Base-by-base conservation (phyloP, 352 stramenopile species). In the Globisporangium alternatum region DNA sequence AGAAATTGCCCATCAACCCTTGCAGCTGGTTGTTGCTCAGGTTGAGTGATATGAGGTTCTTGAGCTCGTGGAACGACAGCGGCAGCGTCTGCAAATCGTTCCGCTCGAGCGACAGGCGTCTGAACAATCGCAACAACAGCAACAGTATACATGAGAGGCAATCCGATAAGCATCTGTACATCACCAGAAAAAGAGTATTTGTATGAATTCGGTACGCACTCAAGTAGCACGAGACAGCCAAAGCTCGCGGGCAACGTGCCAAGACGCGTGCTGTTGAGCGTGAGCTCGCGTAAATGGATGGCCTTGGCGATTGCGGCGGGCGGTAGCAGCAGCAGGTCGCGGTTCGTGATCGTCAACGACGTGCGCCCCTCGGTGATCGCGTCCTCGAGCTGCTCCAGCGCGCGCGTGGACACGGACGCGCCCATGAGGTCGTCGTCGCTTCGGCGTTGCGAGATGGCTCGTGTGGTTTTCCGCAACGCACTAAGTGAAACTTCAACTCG, bases 61-160 rank as follows among this genome's bases (percentile, higher is more conserved):
- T 41, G 5, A 89, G 68, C 30, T 83, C 69, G 28, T 78, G 67
- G 44, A 89, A 85, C 10, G 80, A 89, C 22, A 89, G 65, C 21
- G 80, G 80, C 10, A 89, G 69, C 33, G 74, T 70, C 64, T 85
- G 75, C 0, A 89, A 56, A 64, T 85, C 60, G 55, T 89, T 89
- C 0, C 70, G 59, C 25, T 80, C 69, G 5, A 89, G 72, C 19
- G 77, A 85, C 7, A 89, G 48, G 10, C 72, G 69, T 66, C 79
- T 88, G 56, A 5, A 62, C 45, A 31, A n/a, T 28, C 25, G 41
- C 7, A 60, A 61, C 4, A 21, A 60, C n/a, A 17, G 17, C 2
- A 54, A 51, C 33, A 64, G 37, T 15, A 45, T 28, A 7, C 30
- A 33, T n/a, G 54, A 13, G 19, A 51, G 15, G 39, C 41, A 56